Evolutionary conservation across 139 green algal genomes (phyloP), one percentile per base, ranked within the genome.

Genomic region (Closterium sp.): DNA sequence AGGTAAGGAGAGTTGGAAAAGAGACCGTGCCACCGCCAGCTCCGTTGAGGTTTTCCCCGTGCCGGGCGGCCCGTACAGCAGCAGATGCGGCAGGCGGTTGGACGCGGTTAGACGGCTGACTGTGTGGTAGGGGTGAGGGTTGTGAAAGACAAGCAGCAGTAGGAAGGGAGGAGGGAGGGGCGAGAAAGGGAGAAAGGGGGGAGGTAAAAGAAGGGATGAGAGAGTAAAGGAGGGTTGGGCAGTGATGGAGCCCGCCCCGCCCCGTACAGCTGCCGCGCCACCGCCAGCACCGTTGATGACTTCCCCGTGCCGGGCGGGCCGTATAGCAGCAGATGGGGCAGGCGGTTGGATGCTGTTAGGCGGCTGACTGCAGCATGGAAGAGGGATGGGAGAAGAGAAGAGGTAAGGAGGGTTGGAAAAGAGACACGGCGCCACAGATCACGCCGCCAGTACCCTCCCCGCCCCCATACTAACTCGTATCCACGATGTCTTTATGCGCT

Each of bases 261-360:
- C n/a, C n/a, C n/a, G n/a, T n/a, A 99, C 30, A 99, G 96, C 95
- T 98, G 95, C 1, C 97, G 94, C 19, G 98, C 98, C 10, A 99
- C 95, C 9, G 98, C 97, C 42, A 99, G 95, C 45, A 99, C 97
- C 22, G 97, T 98, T 86, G 97, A 98, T 0, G 98, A 99, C 91
- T 99, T 99, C 38, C 98, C 98, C 4, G 98, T 99, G n/a, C 98
- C 98, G 30, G 98, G 98, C 2, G 98, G 98, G 1, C 98, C 98
- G 92, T 99, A 99, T 28, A 99, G 96, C 85, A 99, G 95, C 86
- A 99, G 93, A 91, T 99, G 98, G 1, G 98, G 98, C 70, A 99
- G 96, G 73, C 95, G 92, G 95, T 98, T 98, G 91, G 98, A 96
- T 3, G 86, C 31, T 7, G 97, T 98, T 3, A 99, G 94, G 13